Conservation (phyloP, 495 filamentous ascomycete species). For the Pseudevernia furfuracea region DNA sequence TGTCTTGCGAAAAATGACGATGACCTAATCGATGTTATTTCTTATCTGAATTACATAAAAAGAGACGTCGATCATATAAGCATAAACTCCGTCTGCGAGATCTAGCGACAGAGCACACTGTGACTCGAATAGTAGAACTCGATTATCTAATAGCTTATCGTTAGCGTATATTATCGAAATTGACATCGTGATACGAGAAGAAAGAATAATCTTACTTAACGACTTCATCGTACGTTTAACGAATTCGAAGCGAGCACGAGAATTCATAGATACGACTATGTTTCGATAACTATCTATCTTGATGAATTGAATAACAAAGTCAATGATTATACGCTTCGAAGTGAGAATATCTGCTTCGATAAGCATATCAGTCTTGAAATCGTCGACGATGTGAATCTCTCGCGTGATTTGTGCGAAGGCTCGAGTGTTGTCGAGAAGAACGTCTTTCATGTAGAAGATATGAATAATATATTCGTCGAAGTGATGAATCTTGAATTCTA, state of each 20-base stretch:
- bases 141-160: constrained; percentile 3
- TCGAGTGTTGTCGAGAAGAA: background rate
- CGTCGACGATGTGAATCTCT: background rate
- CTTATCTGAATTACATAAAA: background rate
- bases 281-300: background rate
- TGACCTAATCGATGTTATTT: background rate
- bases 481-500: background rate
- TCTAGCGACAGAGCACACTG: background rate
- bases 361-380: background rate
- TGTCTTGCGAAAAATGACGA: background rate
- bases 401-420: background rate
- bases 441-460: background rate
- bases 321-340: background rate
- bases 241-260: background rate
- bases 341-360: constrained; percentile 2
- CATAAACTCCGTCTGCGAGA: background rate
- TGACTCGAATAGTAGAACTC: background rate
- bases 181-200: too few relatives aligned
- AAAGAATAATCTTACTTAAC: background rate
- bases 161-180: background rate
- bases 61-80: background rate
- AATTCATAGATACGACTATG: background rate
- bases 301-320: constrained; percentile 4
- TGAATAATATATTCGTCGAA: background rate
- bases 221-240: background rate